phyloP scores from a whole-genome alignment of 2,329 filamentous ascomycete genomes.

The Lasiodiplodia theobromae region DNA sequence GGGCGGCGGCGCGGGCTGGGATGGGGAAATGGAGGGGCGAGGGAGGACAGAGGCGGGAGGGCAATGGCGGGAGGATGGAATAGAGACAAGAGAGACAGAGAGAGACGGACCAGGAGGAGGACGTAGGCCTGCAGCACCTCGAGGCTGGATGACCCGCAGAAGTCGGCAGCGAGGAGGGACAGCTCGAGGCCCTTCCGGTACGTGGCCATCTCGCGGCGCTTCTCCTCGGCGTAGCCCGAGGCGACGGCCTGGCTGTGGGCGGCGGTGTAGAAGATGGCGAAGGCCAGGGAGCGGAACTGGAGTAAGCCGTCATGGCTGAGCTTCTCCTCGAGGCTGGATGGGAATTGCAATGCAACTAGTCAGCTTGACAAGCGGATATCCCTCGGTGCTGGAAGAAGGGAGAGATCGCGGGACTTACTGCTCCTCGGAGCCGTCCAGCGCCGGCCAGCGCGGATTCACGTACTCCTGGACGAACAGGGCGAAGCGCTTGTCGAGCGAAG shows the following conservation, averaged over 20 bases:
- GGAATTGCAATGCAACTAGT: no score
- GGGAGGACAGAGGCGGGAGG: not conserved
- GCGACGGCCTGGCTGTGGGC: constrained; percentile 42
- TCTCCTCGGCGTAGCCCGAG: constrained; percentile 42
- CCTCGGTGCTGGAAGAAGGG: not conserved
- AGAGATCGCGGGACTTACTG: not conserved
- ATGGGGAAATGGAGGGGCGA: no score
- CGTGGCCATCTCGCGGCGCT: constrained; percentile 40
- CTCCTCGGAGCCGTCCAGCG: not conserved
- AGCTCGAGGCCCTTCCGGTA: constrained; percentile 46
- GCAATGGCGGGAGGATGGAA: not conserved
- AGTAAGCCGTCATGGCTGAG: not conserved
- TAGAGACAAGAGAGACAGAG: not conserved
- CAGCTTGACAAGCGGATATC: no score
- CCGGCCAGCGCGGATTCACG: not conserved
- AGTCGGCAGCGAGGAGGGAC: constrained; percentile 44
- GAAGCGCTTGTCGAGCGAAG: not conserved
- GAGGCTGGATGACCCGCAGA: constrained; percentile 44
- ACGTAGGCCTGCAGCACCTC: constrained; percentile 48
- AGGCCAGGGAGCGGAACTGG: constrained; percentile 40
- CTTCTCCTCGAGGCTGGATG: not conserved
- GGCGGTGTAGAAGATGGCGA: constrained; percentile 46
- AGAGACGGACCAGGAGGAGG: constrained; percentile 27
- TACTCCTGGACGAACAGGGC: not conserved
- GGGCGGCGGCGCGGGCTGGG: no score